Conservation (phyloP, 177 flowering plant species). For the Vitis hybrid region DNA sequence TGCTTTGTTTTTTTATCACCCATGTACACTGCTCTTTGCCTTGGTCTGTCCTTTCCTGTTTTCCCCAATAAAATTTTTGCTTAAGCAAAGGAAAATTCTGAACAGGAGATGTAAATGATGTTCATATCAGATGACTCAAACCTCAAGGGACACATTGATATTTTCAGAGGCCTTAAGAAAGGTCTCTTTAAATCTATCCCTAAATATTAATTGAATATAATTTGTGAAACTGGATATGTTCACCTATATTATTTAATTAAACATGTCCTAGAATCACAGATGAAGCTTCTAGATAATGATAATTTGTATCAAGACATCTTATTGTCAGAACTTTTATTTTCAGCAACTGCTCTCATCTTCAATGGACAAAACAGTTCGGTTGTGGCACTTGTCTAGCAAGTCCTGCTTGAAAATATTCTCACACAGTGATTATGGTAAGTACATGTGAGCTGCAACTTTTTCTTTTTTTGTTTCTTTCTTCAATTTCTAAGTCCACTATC, state of each 20-base stretch:
- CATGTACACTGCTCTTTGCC: neutral
- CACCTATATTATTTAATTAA: neutral
- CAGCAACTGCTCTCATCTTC: slow-evolving; percentile 97
- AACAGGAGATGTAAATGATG: neutral
- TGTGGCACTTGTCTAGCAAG: slow-evolving; percentile 84
- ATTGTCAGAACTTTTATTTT: slow-evolving; percentile 15
- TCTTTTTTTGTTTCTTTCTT: neutral
- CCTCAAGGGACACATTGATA: neutral
- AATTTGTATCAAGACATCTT: slow-evolving; percentile 4
- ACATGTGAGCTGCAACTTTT: neutral
- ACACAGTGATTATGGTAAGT: slow-evolving; percentile 95
- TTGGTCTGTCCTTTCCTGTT: neutral
- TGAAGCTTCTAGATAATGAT: neutral
- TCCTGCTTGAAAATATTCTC: slow-evolving; percentile 87
- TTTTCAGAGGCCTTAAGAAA: neutral
- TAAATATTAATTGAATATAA: neutral
- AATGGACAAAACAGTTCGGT: slow-evolving; percentile 98
- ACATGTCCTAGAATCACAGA: neutral
- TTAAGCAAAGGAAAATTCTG: neutral
- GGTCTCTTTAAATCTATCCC: neutral
- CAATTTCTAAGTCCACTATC: too few relatives aligned
- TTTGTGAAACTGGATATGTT: neutral
- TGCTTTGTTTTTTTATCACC: too few relatives aligned
- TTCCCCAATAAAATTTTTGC: neutral
- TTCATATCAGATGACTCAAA: neutral